Evolutionary conservation across 371 early-diverging fungal genomes (phyloP), one percentile per base, ranked within the genome.

Genomic region (Zopfochytrium polystomum): DNA sequence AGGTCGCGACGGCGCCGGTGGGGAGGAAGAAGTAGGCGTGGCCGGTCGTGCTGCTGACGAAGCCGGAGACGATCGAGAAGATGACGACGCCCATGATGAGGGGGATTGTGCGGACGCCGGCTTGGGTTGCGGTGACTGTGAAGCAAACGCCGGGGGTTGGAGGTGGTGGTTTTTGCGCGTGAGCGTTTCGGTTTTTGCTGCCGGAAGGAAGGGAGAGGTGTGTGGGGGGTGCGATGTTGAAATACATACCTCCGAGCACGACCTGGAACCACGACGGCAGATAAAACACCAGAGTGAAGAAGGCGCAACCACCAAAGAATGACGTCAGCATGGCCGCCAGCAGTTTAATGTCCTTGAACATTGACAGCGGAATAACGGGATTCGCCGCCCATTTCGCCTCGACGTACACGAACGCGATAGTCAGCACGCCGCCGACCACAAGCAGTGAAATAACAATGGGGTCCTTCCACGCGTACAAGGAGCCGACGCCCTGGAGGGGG

Each of bases 181-280:
- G 38, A 23, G 71, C 71, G 33, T 68, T 53, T 18, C 46, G 32
- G 11, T 71, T n/a, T n/a, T n/a, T n/a, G n/a, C n/a, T n/a, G n/a
- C n/a, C n/a, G n/a, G n/a, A 29, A 45, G 46, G 25, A 62, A 33
- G 43, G 72, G 72, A 30, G 53, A 34, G 29, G 32, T 18, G 32
- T 55, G 13, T 0, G 58, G 50, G 20, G 62, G 43, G 0, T 22
- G 51, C 13, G 51, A n/a, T n/a, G n/a, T n/a, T n/a, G n/a, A n/a
- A n/a, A n/a, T n/a, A 26, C 27, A 74, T 61, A 20, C 23, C 58
- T 31, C 80, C 77, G 33, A 79, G 68, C 34, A 90, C 89, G 38
- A 90, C 81, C 60, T 87, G 89, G 75, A 88, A 89, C 71, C 86
- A 93, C 13, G 89, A 72, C 20, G 53, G 61, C 15, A 87, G 75